phyloP scores from a whole-genome alignment of 2,329 filamentous ascomycete species.

The Colletotrichum navitas region DNA sequence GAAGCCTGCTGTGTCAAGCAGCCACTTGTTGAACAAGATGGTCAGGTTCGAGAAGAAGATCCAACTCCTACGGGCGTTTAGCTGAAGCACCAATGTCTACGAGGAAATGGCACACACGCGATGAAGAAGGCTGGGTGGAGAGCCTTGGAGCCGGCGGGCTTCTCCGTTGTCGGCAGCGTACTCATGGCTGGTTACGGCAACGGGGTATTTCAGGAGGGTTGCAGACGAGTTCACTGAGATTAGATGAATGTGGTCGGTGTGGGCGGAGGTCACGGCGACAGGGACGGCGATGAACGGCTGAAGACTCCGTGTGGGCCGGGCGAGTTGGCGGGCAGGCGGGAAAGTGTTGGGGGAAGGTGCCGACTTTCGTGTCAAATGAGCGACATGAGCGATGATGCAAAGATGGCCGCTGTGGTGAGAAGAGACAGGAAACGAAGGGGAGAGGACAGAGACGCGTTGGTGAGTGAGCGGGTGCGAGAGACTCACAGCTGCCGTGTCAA shows the following conservation, averaged over 20 bases:
- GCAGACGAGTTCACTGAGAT: background rate
- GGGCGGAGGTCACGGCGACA: slow-evolving; percentile 36
- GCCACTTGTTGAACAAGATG: slow-evolving; percentile 94
- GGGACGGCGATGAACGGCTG: slow-evolving; percentile 33
- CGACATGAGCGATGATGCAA: slow-evolving; percentile 20
- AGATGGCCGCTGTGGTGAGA: background rate
- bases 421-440: background rate
- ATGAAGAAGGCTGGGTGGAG: slow-evolving; percentile 50
- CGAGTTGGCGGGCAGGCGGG: slow-evolving; percentile 7
- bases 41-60: slow-evolving; percentile 87
- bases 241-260: slow-evolving; percentile 21
- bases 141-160: slow-evolving; percentile 41
- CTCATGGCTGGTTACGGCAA: slow-evolving; percentile 28
- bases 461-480: background rate
- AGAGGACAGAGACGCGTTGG: slow-evolving; percentile 8
- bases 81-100: slow-evolving; percentile 7
- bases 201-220: background rate
- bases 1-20: slow-evolving; percentile 81
- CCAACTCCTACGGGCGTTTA: slow-evolving; percentile 68
- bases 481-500: slow-evolving; percentile 15
- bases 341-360: background rate
- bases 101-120: slow-evolving; percentile 46
- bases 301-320: slow-evolving; percentile 27
- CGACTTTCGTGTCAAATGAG: slow-evolving; percentile 15
- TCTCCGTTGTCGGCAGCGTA: slow-evolving; percentile 44